phyloP scores from a whole-genome alignment of 352 stramenopile species.

The Thraustotheca clavata region DNA sequence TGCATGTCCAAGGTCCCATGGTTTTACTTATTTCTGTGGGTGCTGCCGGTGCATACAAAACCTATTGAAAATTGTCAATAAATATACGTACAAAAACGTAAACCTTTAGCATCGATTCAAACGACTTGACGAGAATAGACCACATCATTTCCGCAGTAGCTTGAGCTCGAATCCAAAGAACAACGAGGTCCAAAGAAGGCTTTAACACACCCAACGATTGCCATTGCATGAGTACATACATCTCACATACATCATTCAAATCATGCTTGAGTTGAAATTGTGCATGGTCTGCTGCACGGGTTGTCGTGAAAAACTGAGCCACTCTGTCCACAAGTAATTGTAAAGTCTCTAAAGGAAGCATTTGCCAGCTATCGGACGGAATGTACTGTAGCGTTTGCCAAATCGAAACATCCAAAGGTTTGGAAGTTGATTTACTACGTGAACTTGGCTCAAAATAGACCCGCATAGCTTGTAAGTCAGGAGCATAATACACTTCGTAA shows the following conservation, averaged over 20 bases:
- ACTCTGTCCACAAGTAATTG: conserved; percentile 8
- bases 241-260: conserved; percentile 23
- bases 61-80: background rate
- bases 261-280: background rate
- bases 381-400: conserved; percentile 61
- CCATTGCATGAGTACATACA: conserved; percentile 34
- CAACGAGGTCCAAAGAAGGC: conserved; percentile 68
- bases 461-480: conserved; percentile 7
- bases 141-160: conserved; percentile 55
- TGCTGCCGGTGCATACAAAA: conserved; percentile 60
- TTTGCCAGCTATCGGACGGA: conserved; percentile 20
- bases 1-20: conserved; percentile 43
- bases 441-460: background rate
- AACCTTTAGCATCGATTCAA: conserved; percentile 52
- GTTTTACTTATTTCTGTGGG: conserved; percentile 62
- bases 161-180: conserved; percentile 45
- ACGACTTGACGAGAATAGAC: conserved; percentile 56
- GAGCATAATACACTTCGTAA: conserved; percentile 64
- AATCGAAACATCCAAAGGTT: conserved; percentile 48
- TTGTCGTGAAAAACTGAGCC: background rate
- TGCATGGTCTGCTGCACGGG: background rate
- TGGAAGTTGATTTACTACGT: conserved; percentile 2
- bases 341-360: background rate
- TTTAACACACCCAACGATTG: conserved; percentile 65
- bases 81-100: conserved; percentile 8